These are phyloP conservation scores for Euphrasia arctica DNA, from an alignment of 305 asterid genomes.

Conservation along the genomic window DNA sequence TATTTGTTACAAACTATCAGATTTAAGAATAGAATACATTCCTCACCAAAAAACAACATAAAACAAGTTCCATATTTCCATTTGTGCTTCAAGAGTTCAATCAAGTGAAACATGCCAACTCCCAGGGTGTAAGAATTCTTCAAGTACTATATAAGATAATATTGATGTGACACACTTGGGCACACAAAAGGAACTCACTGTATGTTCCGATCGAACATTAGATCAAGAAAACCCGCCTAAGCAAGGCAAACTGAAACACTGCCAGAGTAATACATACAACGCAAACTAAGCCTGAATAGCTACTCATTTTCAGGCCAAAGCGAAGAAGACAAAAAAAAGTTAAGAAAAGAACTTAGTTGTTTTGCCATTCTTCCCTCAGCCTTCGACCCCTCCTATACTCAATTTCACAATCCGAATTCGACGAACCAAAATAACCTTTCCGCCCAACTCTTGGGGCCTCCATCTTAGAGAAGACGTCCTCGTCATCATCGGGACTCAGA, in stretches of 20 bases:
- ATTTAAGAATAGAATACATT: neutral
- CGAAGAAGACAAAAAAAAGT: neutral
- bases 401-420: slow-evolving; percentile 83
- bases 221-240: neutral
- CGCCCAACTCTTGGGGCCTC: slow-evolving; percentile 52
- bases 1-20: too few species aligned
- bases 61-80: neutral
- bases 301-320: slow-evolving; percentile 33
- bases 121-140: neutral
- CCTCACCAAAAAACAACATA: neutral
- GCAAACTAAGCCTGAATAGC: neutral
- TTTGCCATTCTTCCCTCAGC: slow-evolving; percentile 65
- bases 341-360: slow-evolving; percentile 28
- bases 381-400: slow-evolving; percentile 89
- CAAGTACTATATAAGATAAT: neutral
- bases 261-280: neutral
- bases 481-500: slow-evolving; percentile 70
- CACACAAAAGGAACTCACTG: neutral
- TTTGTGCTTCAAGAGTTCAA: neutral
- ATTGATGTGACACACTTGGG: slow-evolving; percentile 1
- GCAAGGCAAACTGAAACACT: neutral
- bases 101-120: neutral
- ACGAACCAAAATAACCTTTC: slow-evolving; percentile 54
- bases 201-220: neutral
- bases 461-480: slow-evolving; percentile 57